A percentile compares a stretch with the other conserved stretches of the same genome.
Evolutionary conservation across 139 green algal species (phyloP).

Genomic region (Asterochloris sp.): DNA sequence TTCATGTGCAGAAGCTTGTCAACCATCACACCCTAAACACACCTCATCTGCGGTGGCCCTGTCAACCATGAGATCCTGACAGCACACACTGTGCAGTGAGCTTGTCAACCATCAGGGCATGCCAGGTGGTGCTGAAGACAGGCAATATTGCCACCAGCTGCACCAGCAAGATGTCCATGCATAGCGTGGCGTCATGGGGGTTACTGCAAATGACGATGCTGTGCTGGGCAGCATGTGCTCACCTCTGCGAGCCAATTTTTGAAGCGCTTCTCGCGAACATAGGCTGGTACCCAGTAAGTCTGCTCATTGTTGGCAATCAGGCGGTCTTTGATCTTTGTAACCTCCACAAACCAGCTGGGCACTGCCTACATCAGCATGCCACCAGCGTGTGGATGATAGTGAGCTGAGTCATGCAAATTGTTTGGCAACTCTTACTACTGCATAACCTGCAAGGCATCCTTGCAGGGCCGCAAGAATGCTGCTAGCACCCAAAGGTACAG

Average conservation of each 20-base stretch:
- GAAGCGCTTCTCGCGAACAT: slow-evolving; percentile 98
- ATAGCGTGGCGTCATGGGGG: not conserved
- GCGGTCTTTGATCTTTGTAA: slow-evolving; percentile 84
- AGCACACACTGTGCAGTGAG: too few relatives aligned
- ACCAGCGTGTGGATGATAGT: not conserved
- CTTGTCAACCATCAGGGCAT: too few relatives aligned
- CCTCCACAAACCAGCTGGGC: slow-evolving; percentile 94
- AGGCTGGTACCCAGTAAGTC: slow-evolving; percentile 94
- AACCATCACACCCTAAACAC: too few relatives aligned
- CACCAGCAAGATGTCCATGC: slow-evolving; percentile 13
- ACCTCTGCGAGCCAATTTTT: slow-evolving; percentile 96
- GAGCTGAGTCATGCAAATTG: not conserved
- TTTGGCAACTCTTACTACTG: too few relatives aligned
- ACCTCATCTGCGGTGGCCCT: too few relatives aligned
- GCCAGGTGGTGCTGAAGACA: not conserved
- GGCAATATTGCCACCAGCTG: slow-evolving; percentile 17
- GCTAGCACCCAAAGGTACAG: too few relatives aligned
- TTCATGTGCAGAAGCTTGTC: too few relatives aligned
- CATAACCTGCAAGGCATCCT: too few relatives aligned
- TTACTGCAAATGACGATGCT: too few relatives aligned
- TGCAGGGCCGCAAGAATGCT: too few relatives aligned
- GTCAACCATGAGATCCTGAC: too few relatives aligned
- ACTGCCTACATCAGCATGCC: slow-evolving; percentile 60
- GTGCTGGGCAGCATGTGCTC: not conserved
- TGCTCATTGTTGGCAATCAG: slow-evolving; percentile 87